A percentile compares a stretch with the other conserved stretches of the same genome.
Evolutionary conservation across 2,329 filamentous ascomycete genomes (phyloP).

Genomic region (Talaromyces sp.): DNA sequence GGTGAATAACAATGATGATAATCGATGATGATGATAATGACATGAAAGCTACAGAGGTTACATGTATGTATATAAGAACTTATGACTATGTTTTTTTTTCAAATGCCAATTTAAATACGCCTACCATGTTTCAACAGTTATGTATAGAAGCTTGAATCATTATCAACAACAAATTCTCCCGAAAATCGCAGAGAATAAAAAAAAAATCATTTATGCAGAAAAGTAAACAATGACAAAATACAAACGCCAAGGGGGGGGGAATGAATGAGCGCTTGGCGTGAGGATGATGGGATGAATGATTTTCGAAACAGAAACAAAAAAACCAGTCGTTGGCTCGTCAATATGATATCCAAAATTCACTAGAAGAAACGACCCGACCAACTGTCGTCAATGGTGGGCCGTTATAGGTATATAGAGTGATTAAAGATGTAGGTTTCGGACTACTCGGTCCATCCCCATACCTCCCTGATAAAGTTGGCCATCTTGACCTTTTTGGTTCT

Average conservation of each 20-base stretch:
- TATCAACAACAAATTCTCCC: not conserved
- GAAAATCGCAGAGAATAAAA: not conserved
- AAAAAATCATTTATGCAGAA: not conserved
- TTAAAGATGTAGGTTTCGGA: not conserved
- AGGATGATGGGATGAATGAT: not conserved
- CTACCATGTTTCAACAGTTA: not conserved
- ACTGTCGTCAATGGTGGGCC: not conserved
- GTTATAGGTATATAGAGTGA: not conserved
- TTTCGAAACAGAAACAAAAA: not conserved
- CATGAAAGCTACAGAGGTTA: not conserved
- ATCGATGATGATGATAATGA: not conserved
- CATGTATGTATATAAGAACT: not conserved
- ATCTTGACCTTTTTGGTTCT: slow-evolving; percentile 94
- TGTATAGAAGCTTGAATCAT: not conserved
- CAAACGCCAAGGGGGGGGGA: not conserved
- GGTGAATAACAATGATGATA: slow-evolving; percentile 24
- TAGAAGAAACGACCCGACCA: not conserved
- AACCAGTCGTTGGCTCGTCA: not conserved
- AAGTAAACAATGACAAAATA: not conserved
- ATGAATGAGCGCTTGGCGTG: not conserved
- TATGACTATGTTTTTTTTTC: not conserved
- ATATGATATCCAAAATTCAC: not conserved
- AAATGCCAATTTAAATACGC: not conserved
- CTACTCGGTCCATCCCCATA: slow-evolving; percentile 91
- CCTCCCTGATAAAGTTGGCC: slow-evolving; percentile 85